A percentile compares a stretch with the other conserved stretches of the same genome.
phyloP scores from a whole-genome alignment of 805 yeast genomes.

The Barnettozyma californica region DNA sequence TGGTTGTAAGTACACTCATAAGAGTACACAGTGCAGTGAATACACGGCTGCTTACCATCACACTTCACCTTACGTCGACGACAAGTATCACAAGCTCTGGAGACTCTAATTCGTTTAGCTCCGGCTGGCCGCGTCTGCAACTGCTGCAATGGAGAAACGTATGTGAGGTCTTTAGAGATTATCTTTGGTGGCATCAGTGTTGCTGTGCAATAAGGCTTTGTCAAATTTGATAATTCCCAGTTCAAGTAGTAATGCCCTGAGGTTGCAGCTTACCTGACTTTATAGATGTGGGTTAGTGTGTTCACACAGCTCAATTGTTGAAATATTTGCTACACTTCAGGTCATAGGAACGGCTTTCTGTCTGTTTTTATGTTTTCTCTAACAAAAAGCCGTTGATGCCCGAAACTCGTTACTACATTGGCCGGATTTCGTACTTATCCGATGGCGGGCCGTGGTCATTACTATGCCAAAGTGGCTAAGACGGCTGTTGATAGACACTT shows the following conservation, averaged over 20 bases:
- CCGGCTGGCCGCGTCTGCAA: constrained; percentile 16
- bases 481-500: too few species aligned
- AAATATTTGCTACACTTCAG: too few species aligned
- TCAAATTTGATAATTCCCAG: too few species aligned
- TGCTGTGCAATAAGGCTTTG: too few species aligned
- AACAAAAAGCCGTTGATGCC: neutral
- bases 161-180: constrained; percentile 20
- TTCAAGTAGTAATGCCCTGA: too few species aligned
- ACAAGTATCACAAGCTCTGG: constrained; percentile 72
- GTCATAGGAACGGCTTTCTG: neutral
- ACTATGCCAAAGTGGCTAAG: too few species aligned
- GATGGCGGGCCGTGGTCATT: neutral
- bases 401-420: neutral
- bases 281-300: too few species aligned
- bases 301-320: neutral
- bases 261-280: too few species aligned
- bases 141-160: constrained; percentile 22
- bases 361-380: neutral
- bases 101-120: constrained; percentile 54
- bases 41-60: constrained; percentile 80
- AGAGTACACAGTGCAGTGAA: constrained; percentile 83
- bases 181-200: constrained; percentile 22
- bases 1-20: constrained; percentile 83
- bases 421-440: neutral
- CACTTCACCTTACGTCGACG: constrained; percentile 75